Conservation (phyloP, 2,329 filamentous ascomycete species). For the Seiridium unicorne region DNA sequence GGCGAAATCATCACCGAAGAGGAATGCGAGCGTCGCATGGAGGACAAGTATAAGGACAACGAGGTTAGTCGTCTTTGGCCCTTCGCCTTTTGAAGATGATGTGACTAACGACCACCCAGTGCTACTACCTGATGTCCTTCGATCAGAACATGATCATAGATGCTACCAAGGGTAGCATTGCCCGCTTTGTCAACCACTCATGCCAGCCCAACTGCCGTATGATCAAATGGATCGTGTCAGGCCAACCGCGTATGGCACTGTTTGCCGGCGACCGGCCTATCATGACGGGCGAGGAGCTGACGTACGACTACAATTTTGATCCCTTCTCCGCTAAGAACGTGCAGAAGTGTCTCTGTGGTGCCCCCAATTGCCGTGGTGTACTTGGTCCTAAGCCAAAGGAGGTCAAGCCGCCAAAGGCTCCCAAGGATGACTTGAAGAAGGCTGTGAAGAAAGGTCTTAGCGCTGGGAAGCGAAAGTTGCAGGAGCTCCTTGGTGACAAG, state of each 20-base stretch:
- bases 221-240: conserved; percentile 96
- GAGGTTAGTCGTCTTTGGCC: conserved; percentile 56
- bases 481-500: conserved; percentile 46
- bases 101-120: conserved; percentile 48
- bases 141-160: conserved; percentile 99
- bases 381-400: conserved; percentile 61
- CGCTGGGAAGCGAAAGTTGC: conserved; percentile 55
- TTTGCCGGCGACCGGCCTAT: conserved; percentile 90
- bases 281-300: conserved; percentile 92
- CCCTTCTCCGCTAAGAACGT: conserved; percentile 69
- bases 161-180: conserved; percentile 91
- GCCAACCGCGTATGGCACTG: conserved; percentile 92
- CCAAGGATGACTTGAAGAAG: conserved; percentile 40
- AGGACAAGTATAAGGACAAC: conserved; percentile 88
- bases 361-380: conserved; percentile 62
- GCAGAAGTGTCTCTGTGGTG: conserved; percentile 64
- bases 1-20: conserved; percentile 96
- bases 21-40: conserved; percentile 93
- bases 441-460: conserved; percentile 34
- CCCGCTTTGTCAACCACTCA: conserved; percentile 96
- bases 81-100: conserved; percentile 8
- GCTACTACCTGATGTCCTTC: conserved; percentile 98
- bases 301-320: conserved; percentile 83
- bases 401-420: conserved; percentile 43
- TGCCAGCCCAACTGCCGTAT: conserved; percentile 96